Evolutionary conservation across 345 rosid genomes (phyloP).

Genomic region (Gossypium raimondii): DNA sequence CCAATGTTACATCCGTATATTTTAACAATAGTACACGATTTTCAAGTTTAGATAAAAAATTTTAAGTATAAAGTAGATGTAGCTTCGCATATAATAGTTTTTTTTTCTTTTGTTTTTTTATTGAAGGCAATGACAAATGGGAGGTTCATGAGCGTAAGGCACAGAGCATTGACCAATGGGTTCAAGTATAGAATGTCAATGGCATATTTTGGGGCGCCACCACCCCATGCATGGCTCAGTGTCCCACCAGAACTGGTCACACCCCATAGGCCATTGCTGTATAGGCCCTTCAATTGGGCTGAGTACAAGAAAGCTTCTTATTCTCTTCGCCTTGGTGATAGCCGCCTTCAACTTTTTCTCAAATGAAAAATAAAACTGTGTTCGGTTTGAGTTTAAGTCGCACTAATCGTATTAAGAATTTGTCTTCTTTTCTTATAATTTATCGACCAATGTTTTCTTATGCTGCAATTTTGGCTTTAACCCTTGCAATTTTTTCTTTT

Average conservation of each 20-base stretch:
- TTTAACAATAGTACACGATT: no score
- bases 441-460: no score
- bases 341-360: constrained; percentile 58
- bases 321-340: constrained; percentile 65
- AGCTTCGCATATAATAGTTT: neutral
- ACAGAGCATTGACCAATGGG: constrained; percentile 51
- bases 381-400: accelerated
- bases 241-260: constrained; percentile 40
- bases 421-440: no score
- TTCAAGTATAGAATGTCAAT: constrained; percentile 54
- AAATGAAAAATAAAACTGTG: neutral
- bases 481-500: no score
- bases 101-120: no score
- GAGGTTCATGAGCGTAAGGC: constrained; percentile 77
- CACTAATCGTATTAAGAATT: no score
- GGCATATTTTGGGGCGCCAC: constrained; percentile 76
- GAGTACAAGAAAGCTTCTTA: constrained; percentile 64
- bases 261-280: constrained; percentile 28
- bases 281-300: constrained; percentile 78
- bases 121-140: constrained; percentile 78
- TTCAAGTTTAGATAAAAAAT: no score
- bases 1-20: no score
- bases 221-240: constrained; percentile 41
- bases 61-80: no score
- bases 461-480: no score